A percentile compares a stretch with the other conserved stretches of the same genome.
Evolutionary conservation across 352 stramenopile species (phyloP).

Genomic region (Thalassiosira hispida): DNA sequence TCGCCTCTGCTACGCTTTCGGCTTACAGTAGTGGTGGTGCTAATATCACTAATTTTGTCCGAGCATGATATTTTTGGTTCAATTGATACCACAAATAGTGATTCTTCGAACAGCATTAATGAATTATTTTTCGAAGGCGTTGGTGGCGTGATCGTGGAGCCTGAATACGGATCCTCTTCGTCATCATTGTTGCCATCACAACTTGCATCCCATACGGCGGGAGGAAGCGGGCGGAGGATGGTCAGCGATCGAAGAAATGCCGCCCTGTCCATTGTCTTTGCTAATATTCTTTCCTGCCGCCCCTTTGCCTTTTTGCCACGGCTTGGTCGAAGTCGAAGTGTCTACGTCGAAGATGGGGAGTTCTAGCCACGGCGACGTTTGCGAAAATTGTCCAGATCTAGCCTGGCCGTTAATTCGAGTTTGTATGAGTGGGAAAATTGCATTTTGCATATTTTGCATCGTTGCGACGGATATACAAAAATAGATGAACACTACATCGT

Average conservation of each 20-base stretch:
- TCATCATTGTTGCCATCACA: neutral
- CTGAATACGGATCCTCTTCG: conserved; percentile 22
- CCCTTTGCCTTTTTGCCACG: no score
- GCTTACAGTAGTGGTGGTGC: neutral
- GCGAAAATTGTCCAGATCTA: no score
- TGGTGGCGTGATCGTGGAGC: conserved; percentile 36
- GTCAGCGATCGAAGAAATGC: conserved; percentile 39
- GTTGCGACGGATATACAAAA: no score
- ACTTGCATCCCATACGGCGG: neutral
- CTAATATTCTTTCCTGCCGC: no score
- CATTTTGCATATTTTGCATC: no score
- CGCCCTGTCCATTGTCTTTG: conserved; percentile 45
- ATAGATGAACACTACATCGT: no score
- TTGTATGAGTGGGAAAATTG: no score
- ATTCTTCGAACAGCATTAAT: conserved; percentile 8
- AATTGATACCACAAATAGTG: conserved; percentile 36
- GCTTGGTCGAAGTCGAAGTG: no score
- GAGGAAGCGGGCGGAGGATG: conserved; percentile 27
- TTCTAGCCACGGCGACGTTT: no score
- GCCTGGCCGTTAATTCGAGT: no score
- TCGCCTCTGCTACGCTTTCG: conserved; percentile 31
- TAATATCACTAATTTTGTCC: neutral
- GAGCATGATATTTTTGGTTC: conserved; percentile 15
- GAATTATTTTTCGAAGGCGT: conserved; percentile 26
- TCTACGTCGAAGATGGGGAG: no score